phyloP scores from a whole-genome alignment of 2,329 filamentous ascomycete genomes.

The Penicillium sp. region DNA sequence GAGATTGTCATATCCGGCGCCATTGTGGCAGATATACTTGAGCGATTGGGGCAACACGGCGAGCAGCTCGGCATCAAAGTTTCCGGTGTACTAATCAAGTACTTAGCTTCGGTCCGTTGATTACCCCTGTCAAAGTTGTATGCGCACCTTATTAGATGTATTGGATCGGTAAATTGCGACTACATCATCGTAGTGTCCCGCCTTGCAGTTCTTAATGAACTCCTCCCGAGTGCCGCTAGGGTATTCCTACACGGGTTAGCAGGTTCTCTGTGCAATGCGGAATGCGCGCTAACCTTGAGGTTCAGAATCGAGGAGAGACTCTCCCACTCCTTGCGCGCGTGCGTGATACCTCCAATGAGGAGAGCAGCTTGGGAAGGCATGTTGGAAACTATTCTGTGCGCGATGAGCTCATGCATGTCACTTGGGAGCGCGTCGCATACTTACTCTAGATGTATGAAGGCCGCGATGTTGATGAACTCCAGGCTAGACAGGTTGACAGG shows the following conservation, averaged over 20 bases:
- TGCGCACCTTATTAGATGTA: slow-evolving; percentile 49
- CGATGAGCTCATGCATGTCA: slow-evolving; percentile 10
- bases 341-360: slow-evolving; percentile 47
- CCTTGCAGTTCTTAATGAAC: slow-evolving; percentile 56
- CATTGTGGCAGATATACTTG: slow-evolving; percentile 55
- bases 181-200: slow-evolving; percentile 56
- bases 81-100: slow-evolving; percentile 40
- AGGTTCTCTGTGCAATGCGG: neutral
- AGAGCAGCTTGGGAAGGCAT: slow-evolving; percentile 42
- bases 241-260: slow-evolving; percentile 45
- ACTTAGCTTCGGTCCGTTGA: neutral
- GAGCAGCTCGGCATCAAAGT: slow-evolving; percentile 51
- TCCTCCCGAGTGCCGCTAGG: slow-evolving; percentile 53
- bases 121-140: neutral
- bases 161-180: slow-evolving; percentile 61
- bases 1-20: slow-evolving; percentile 62
- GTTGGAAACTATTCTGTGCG: slow-evolving; percentile 21
- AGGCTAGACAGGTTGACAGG: neutral
- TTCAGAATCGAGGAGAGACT: slow-evolving; percentile 40
- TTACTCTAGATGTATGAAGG: neutral
- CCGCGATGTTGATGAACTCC: neutral
- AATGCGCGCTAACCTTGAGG: slow-evolving; percentile 39
- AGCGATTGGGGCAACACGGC: slow-evolving; percentile 46
- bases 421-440: neutral
- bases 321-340: slow-evolving; percentile 46